Percentiles rank a stretch among this genome's conserved stretches.
phyloP scores from a whole-genome alignment of 139 green algal species.

The Micractinium sp. region DNA sequence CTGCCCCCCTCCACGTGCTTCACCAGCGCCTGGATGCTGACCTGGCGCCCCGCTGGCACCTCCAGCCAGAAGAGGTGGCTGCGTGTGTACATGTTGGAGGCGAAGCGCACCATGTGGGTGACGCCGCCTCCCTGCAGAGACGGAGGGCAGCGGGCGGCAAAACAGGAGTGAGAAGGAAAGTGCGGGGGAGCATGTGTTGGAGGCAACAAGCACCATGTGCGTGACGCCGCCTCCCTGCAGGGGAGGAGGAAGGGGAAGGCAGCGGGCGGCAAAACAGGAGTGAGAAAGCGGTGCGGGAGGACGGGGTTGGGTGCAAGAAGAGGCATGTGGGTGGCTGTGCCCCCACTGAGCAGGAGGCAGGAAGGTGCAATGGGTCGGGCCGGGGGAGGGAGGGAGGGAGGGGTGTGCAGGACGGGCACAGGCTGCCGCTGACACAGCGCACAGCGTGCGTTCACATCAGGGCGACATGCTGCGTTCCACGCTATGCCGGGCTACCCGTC shows the following conservation, averaged over 20 bases:
- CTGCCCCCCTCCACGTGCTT: constrained; percentile 28
- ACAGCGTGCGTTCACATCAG: no score
- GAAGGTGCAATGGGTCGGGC: not conserved
- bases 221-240: no score
- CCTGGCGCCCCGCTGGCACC: not conserved
- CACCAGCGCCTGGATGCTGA: not conserved
- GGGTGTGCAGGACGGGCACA: not conserved
- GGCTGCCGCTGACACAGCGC: no score
- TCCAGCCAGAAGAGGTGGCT: constrained; percentile 51
- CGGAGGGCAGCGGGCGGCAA: not conserved
- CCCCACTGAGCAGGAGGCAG: no score
- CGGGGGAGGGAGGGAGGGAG: no score
- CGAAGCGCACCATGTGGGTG: constrained; percentile 51
- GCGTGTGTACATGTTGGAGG: constrained; percentile 23
- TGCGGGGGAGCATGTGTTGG: no score
- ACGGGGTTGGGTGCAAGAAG: no score
- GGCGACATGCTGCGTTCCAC: no score
- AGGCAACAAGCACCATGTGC: no score
- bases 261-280: not conserved
- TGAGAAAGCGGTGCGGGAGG: not conserved
- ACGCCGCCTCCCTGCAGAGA: constrained; percentile 4
- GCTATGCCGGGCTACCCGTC: no score
- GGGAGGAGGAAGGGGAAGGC: no score
- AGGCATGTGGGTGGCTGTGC: no score
- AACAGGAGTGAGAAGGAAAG: not conserved